Base-by-base conservation (phyloP, 192 early-diverging fungal genomes). In the Coemansia umbellata region DNA sequence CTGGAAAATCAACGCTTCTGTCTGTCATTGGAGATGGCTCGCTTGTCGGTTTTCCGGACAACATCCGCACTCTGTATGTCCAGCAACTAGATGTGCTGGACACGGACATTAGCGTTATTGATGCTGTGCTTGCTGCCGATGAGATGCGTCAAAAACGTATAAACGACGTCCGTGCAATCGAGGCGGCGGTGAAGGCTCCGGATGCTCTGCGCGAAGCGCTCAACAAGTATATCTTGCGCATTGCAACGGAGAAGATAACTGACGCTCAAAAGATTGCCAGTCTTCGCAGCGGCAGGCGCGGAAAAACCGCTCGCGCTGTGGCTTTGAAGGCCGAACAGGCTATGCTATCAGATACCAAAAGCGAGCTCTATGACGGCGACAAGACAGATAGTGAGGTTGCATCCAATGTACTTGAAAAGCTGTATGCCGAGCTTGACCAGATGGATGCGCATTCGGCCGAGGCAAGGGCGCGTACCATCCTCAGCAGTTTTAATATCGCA, bases 1-100 rank as follows among this genome's bases (percentile, higher is more conserved):
- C 82, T 9, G 92, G 94, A 66, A 94, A 95, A 67, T 95, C 92
- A 35, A 99, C 96, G 14, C 83, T 99, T 31, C 82, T 99, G 44
- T 96, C 96, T 68, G 78, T 97, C 45, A 97, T 99, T 85, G 84
- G 83, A 45, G 84, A 87, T 48, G 85, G 89, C 53, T 50, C 73
- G 14, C 57, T 96, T 14, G 79, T 91, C 22, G 94, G 94, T 1
- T 85, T 92, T 28, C 92, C 94, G 0, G 78, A 82, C 30, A 93
- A 93, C 66, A 62, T 94, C 45, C 65, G 79, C 31, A 84, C 88
- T 3, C 74, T 93, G 18, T 87, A 92, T 58, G 85, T 96, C 48
- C 84, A 87, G 57, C 93, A 94, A 60, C 59, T 93, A 35, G 84
- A 87, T 24, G 81, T 80, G 8, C 51, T 79, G 10, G 70, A 80